Base-by-base conservation (phyloP, 208 protist species). In the Leptomonas seymouri region DNA sequence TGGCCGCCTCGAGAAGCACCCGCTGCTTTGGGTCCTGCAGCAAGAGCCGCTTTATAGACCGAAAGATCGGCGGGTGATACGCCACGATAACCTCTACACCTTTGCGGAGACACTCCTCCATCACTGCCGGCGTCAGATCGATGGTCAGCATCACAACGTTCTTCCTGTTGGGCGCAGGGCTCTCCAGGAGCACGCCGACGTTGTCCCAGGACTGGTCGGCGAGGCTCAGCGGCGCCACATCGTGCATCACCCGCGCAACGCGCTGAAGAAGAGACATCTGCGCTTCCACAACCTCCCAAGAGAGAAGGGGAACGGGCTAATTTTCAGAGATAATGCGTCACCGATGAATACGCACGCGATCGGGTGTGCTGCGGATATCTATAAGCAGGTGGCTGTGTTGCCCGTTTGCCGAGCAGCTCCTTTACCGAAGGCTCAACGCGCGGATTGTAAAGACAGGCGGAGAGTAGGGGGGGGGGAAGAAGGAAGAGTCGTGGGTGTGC, bases 131-230 rank as follows among this genome's bases (percentile, higher is more conserved):
- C 16, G 93, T 98, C 28, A 97, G 87, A 67, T 98, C 96, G 27
- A 97, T 93, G 14, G 96, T 95, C 21, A 97, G 87, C 59, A 97
- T 60, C 27, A 98, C 84, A 27, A 79, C 74, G 27, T 76, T 78
- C 15, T 46, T 80, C 11, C 60, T 64, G 61, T 86, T 85, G 30
- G 77, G 79, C n/a, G 60, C 49, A 15, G 91, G 86, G 3, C 80
- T 87, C 78, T 98, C 93, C 2, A 98, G 82, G n/a, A 98, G 89
- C 7, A 98, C 64, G 21, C 96, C 96, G 27, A 98, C 96, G 69
- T 98, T 98, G 71, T 98, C 96, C 94, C 96, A 98, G 27, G 89
- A 93, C 46, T 77, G 68, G 63, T 97, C 93, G 14, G 96, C 96
- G 20, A 97, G 82, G 12, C 71, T 68, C 31, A 97, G 86, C 41